Percentiles rank a stretch among this genome's conserved stretches.
phyloP scores from a whole-genome alignment of 352 stramenopile genomes.

The Lagenidium giganteum region DNA sequence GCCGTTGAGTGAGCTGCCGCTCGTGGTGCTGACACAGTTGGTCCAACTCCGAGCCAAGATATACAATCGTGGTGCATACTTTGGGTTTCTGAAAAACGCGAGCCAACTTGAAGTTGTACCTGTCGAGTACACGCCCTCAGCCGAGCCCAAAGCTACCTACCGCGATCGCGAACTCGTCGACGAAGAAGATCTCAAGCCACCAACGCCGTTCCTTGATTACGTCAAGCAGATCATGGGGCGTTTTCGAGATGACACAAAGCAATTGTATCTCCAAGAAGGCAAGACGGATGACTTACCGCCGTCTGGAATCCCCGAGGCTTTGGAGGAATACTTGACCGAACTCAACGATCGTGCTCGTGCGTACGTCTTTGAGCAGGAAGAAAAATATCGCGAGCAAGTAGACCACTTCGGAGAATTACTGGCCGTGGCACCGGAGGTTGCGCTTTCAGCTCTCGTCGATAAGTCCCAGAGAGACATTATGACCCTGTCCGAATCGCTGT shows the following conservation, averaged over 20 bases:
- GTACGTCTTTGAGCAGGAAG: too few relatives aligned
- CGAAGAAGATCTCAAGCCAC: constrained; percentile 19
- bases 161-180: constrained; percentile 28
- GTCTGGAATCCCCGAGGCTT: too few relatives aligned
- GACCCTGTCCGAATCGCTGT: constrained; percentile 7
- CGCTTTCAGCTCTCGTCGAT: constrained; percentile 23
- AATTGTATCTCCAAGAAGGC: too few relatives aligned
- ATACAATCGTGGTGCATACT: constrained; percentile 41
- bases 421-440: constrained; percentile 34
- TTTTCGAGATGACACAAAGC: constrained; percentile 30
- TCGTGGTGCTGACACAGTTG: constrained; percentile 18
- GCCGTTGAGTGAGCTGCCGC: not conserved
- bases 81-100: constrained; percentile 33
- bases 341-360: too few relatives aligned
- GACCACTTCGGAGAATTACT: too few relatives aligned
- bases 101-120: constrained; percentile 30
- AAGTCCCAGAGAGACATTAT: constrained; percentile 18
- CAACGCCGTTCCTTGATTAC: constrained; percentile 32
- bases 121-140: constrained; percentile 18
- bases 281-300: too few relatives aligned
- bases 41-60: constrained; percentile 50
- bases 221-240: constrained; percentile 28
- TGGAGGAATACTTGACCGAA: too few relatives aligned
- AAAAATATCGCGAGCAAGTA: too few relatives aligned
- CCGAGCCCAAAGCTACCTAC: not conserved